phyloP scores from a whole-genome alignment of 352 stramenopile species.

The Phytophthora cryptogea region DNA sequence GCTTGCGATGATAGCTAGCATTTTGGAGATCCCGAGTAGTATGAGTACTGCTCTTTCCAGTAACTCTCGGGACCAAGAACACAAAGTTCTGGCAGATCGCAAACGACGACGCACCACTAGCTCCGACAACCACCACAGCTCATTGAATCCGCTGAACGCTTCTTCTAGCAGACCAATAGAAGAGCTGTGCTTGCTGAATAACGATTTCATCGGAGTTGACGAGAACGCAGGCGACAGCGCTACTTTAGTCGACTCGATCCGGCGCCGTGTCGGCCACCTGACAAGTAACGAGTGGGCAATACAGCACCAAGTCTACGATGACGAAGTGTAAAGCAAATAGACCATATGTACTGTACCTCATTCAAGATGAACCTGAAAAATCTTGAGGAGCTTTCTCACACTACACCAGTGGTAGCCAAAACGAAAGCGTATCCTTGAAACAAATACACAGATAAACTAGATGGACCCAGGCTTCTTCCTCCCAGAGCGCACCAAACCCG shows the following conservation, averaged over 20 bases:
- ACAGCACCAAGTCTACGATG: slow-evolving; percentile 81
- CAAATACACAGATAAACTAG: slow-evolving; percentile 3
- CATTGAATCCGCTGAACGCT: slow-evolving; percentile 1
- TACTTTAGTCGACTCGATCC: slow-evolving; percentile 34
- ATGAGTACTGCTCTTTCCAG: neutral
- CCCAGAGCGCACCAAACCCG: neutral
- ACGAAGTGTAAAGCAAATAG: slow-evolving; percentile 63
- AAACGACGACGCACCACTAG: slow-evolving; percentile 42
- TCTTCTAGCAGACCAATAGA: slow-evolving; percentile 29
- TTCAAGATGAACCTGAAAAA: slow-evolving; percentile 11
- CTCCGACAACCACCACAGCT: slow-evolving; percentile 7
- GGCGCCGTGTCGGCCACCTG: slow-evolving; percentile 43
- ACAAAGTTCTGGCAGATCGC: neutral
- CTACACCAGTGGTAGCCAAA: slow-evolving; percentile 4
- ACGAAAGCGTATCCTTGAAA: slow-evolving; percentile 5
- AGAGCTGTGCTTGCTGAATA: slow-evolving; percentile 73
- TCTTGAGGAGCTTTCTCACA: slow-evolving; percentile 10
- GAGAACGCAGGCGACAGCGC: slow-evolving; percentile 29
- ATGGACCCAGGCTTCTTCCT: neutral
- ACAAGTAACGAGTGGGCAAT: slow-evolving; percentile 67
- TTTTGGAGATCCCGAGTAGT: slow-evolving; percentile 30
- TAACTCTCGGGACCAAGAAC: slow-evolving; percentile 6
- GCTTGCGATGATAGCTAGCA: slow-evolving; percentile 43
- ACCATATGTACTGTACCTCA: slow-evolving; percentile 6
- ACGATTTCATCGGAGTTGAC: slow-evolving; percentile 49